Evolutionary conservation across 768 basidiomycete species (phyloP).

Genomic region (Chalciporus pseudorubinellus): DNA sequence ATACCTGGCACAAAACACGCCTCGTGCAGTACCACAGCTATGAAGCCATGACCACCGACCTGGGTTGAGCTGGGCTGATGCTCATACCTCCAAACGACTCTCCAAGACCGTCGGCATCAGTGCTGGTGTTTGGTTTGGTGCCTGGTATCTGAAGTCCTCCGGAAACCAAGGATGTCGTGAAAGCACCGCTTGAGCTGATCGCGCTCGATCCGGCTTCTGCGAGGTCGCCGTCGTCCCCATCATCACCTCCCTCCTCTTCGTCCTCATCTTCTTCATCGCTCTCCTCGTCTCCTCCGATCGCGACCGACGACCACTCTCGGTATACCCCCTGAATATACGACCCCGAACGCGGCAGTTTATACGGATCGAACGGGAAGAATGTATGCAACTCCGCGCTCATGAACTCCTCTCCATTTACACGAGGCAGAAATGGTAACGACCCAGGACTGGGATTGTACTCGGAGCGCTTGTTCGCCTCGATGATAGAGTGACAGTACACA

Average conservation of each 20-base stretch:
- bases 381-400: slow-evolving; percentile 74
- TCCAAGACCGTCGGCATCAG: slow-evolving; percentile 55
- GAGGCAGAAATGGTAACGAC: slow-evolving; percentile 16
- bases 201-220: background rate
- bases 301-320: slow-evolving; percentile 85
- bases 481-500: slow-evolving; percentile 89
- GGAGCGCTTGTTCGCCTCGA: slow-evolving; percentile 81
- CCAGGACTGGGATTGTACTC: slow-evolving; percentile 41
- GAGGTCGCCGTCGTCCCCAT: slow-evolving; percentile 11
- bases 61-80: slow-evolving; percentile 62
- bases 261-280: slow-evolving; percentile 66
- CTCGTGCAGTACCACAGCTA: background rate
- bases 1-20: background rate
- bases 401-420: slow-evolving; percentile 33
- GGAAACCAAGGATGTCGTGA: slow-evolving; percentile 1
- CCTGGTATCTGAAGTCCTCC: slow-evolving; percentile 24
- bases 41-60: slow-evolving; percentile 12
- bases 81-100: slow-evolving; percentile 79
- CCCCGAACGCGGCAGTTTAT: slow-evolving; percentile 78
- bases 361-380: slow-evolving; percentile 99
- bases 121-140: slow-evolving; percentile 15
- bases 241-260: slow-evolving; percentile 35
- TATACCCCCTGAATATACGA: slow-evolving; percentile 81
- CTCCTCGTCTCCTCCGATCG: slow-evolving; percentile 64
- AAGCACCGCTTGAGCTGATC: slow-evolving; percentile 3